These are phyloP conservation scores for Brassica nigra DNA, from an alignment of 345 rosid genomes.

Conservation along the genomic window DNA sequence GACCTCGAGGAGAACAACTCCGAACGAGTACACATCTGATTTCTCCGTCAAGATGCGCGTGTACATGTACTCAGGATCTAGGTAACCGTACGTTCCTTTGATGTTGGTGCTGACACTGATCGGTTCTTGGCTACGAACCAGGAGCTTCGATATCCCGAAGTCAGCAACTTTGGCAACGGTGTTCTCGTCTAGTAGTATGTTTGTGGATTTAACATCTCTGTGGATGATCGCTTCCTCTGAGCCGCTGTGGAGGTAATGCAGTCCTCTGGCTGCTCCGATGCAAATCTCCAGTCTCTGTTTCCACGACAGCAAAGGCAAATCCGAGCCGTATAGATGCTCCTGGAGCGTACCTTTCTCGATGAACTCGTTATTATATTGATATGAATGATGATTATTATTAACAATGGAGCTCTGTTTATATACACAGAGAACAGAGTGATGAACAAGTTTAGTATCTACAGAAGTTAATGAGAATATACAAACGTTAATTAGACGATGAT, in stretches of 20 bases:
- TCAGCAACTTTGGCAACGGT: slow-evolving; percentile 29
- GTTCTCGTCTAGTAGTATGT: slow-evolving; percentile 42
- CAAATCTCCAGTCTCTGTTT: slow-evolving; percentile 36
- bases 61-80: slow-evolving; percentile 32
- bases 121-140: slow-evolving; percentile 35
- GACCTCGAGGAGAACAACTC: slow-evolving; percentile 41
- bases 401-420: no score
- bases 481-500: no score
- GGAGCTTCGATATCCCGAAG: slow-evolving; percentile 32
- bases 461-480: no score
- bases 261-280: slow-evolving; percentile 39
- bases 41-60: slow-evolving; percentile 26
- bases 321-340: slow-evolving; percentile 36
- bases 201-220: slow-evolving; percentile 41
- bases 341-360: slow-evolving; percentile 42
- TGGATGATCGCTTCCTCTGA: slow-evolving; percentile 42
- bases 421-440: no score
- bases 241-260: slow-evolving; percentile 39
- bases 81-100: slow-evolving; percentile 39
- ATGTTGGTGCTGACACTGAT: slow-evolving; percentile 8
- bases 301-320: slow-evolving; percentile 28
- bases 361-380: no score
- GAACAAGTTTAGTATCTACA: no score
- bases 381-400: no score
- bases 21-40: slow-evolving; percentile 36